Evolutionary conservation across 1,284 basidiomycete species (phyloP).

Genomic region (Apiotrichum gamsii): DNA sequence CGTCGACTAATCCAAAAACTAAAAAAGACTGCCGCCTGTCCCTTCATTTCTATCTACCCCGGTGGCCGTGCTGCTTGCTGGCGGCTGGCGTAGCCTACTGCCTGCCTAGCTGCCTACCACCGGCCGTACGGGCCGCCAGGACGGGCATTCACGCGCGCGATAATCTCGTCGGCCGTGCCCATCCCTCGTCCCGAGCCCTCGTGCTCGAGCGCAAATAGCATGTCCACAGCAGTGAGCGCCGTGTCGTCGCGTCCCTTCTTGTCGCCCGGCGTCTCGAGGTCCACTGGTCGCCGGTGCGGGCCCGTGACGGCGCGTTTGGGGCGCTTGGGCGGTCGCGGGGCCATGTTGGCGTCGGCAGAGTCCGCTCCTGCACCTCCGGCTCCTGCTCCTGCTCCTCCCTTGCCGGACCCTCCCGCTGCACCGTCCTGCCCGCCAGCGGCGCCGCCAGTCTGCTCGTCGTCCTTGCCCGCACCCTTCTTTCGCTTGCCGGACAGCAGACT

Average conservation of each 20-base stretch:
- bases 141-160: conserved; percentile 21
- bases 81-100: no score
- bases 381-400: conserved; percentile 1
- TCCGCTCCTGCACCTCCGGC: background rate
- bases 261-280: conserved; percentile 13
- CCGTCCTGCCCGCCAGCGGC: background rate
- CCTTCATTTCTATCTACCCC: no score
- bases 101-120: conserved; percentile 8
- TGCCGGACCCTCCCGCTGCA: background rate
- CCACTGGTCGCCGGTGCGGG: conserved; percentile 12
- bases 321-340: conserved; percentile 12
- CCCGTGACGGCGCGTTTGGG: conserved; percentile 9
- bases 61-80: no score
- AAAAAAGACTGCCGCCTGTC: no score
- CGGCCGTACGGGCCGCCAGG: conserved; percentile 30
- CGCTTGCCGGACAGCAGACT: conserved; percentile 15
- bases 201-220: conserved; percentile 40
- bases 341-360: conserved; percentile 9
- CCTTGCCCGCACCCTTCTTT: conserved; percentile 17
- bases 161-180: conserved; percentile 28
- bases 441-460: background rate
- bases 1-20: no score
- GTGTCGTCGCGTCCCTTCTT: conserved; percentile 29
- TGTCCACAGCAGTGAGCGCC: conserved; percentile 34
- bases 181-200: conserved; percentile 28